Percentiles rank a stretch among this genome's conserved stretches.
These are phyloP conservation scores for Erythrobasidium hasegawianum DNA, from an alignment of 1,284 basidiomycete genomes.

Conservation along the genomic window DNA sequence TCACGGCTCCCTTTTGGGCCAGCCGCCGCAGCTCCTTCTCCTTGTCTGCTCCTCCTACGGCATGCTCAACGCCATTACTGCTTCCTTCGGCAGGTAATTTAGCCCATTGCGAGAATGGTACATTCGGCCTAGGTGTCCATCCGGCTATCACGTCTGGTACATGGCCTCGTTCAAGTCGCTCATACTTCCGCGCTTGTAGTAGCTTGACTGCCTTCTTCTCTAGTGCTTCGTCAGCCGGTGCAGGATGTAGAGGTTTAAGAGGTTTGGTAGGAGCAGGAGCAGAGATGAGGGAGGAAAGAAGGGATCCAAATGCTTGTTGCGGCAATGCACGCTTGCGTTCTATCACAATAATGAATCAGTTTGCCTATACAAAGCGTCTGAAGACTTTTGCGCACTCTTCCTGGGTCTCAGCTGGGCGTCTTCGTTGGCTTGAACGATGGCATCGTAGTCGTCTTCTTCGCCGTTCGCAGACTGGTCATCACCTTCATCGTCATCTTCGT, in stretches of 20 bases:
- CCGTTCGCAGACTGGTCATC: constrained; percentile 30
- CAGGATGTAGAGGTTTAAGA: constrained; percentile 13
- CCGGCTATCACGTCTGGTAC: constrained; percentile 47
- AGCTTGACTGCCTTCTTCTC: constrained; percentile 40
- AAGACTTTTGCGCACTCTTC: constrained; percentile 31
- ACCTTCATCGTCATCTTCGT: constrained; percentile 22
- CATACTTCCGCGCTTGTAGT: constrained; percentile 42
- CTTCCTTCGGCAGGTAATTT: constrained; percentile 8
- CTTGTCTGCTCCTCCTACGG: constrained; percentile 42
- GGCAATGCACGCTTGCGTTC: constrained; percentile 34
- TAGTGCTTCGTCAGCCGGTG: constrained; percentile 33
- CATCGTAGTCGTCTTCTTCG: constrained; percentile 33
- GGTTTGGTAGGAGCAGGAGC: constrained; percentile 28
- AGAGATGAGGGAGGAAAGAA: constrained; percentile 31
- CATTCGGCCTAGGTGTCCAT: constrained; percentile 45
- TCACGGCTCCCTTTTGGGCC: constrained; percentile 47
- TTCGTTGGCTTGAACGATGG: constrained; percentile 38
- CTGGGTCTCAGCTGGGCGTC: constrained; percentile 34
- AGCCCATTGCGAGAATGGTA: constrained; percentile 45
- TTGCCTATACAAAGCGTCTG: too few species aligned
- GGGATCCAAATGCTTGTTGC: constrained; percentile 29
- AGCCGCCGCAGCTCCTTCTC: constrained; percentile 46
- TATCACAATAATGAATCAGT: constrained; percentile 6
- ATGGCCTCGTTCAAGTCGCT: constrained; percentile 45
- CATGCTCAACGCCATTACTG: constrained; percentile 21